Evolutionary conservation across 2,329 filamentous ascomycete genomes (phyloP), one percentile per base, ranked within the genome.

Genomic region (Plectosphaerella cucumerina): DNA sequence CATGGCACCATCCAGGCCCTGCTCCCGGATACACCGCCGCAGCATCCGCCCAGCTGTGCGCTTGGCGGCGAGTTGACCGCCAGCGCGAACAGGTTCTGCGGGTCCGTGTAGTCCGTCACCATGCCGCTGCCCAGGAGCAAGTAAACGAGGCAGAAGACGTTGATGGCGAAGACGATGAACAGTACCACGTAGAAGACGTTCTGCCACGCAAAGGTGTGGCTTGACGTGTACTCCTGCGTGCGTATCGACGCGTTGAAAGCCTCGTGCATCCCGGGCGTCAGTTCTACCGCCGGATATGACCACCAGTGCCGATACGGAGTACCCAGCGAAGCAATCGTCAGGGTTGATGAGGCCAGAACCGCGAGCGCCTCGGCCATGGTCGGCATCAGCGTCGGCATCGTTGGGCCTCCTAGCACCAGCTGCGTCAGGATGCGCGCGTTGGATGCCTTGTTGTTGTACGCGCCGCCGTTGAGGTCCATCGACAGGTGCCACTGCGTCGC

Each of bases 51-150:
- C 43, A 74, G 56, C 17, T 64, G 64, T 5, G 53, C 50, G 37
- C 66, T 71, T 3, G 70, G 68, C 2, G 72, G 69, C 48, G 69
- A 71, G 61, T 90, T 90, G 48, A 92, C 73, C 2, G 87, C 85
- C 0, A 91, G 68, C 0, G 83, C 74, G 59, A 92, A 91, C 2
- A 91, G 70, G 61, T 91, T 91, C 49, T 86, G 82, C 1, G 88
- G 86, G 60, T 93, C 88, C 0, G 84, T 88, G 61, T 87, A 91
- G 68, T 93, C 89, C 1, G 86, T 91, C 8, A 93, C 81, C 20
- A 89, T 77, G 1, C 81, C 80, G 0, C 71, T 71, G 6, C 71
- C 62, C 56, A 77, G 72, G 44, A 80, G 61, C 47, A 86, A 64
- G 66, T 90, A 90, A 2, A 71, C 60, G 1, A 90, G 69, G 51